A percentile compares a stretch with the other conserved stretches of the same genome.
Evolutionary conservation across 306 rosid species (phyloP).

Genomic region (Casuarina glauca): DNA sequence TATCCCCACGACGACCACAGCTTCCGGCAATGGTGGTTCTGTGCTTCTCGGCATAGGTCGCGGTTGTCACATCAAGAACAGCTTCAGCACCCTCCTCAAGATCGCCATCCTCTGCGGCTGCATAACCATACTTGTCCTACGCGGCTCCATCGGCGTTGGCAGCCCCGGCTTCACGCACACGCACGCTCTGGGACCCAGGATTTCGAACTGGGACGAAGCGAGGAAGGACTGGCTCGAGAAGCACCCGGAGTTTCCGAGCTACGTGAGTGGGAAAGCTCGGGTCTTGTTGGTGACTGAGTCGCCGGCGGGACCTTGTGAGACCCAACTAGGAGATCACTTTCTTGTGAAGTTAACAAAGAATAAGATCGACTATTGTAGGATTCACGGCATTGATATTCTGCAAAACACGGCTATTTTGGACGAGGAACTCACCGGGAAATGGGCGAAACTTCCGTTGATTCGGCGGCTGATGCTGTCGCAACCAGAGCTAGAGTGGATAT

Average conservation of each 20-base stretch:
- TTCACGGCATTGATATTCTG: constrained; percentile 93
- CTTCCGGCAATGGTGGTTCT: not conserved
- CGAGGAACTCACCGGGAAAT: constrained; percentile 88
- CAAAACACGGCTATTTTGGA: constrained; percentile 93
- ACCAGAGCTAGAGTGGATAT: constrained; percentile 97
- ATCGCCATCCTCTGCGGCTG: constrained; percentile 90
- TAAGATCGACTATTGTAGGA: constrained; percentile 90
- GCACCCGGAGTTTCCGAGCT: constrained; percentile 71
- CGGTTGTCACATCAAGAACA: constrained; percentile 85
- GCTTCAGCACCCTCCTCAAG: constrained; percentile 77
- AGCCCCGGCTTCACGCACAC: constrained; percentile 58
- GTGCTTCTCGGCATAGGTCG: constrained; percentile 31
- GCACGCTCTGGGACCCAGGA: constrained; percentile 70
- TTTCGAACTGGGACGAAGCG: constrained; percentile 64
- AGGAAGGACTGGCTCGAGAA: constrained; percentile 61
- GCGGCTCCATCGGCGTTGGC: constrained; percentile 91
- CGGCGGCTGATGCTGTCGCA: constrained; percentile 85
- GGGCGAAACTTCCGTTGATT: constrained; percentile 95
- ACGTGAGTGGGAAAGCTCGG: constrained; percentile 68
- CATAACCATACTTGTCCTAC: constrained; percentile 89
- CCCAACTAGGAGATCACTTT: constrained; percentile 90
- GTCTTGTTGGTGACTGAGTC: constrained; percentile 84
- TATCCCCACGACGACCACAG: not conserved
- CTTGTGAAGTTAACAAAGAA: constrained; percentile 81
- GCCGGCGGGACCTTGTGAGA: constrained; percentile 93